These are phyloP conservation scores for Peronospora belbahrii DNA, from an alignment of 352 stramenopile species.

Conservation along the genomic window DNA sequence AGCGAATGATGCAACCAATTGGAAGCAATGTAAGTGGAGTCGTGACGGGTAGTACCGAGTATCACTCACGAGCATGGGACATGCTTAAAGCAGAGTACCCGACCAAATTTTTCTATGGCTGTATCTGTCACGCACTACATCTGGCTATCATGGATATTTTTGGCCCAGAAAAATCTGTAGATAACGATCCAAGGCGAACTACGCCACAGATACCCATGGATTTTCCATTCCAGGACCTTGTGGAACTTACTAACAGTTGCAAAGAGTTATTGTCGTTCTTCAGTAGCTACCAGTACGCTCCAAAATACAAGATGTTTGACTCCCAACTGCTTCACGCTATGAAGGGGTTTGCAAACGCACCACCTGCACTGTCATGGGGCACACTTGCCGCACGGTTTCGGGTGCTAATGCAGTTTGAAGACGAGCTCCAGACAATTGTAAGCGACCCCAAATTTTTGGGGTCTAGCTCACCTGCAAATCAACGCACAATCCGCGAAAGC, in stretches of 20 bases:
- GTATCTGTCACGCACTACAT: conserved; percentile 72
- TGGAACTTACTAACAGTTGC: conserved; percentile 66
- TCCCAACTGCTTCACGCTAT: conserved; percentile 63
- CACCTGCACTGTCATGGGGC: conserved; percentile 57
- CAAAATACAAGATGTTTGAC: conserved; percentile 74
- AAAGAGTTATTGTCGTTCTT: conserved; percentile 76
- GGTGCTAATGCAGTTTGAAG: conserved; percentile 55
- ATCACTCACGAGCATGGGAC: conserved; percentile 69
- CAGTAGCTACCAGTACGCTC: conserved; percentile 68
- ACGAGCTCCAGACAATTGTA: conserved; percentile 67
- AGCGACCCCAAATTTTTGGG: conserved; percentile 56
- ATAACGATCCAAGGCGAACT: conserved; percentile 60
- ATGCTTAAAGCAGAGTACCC: conserved; percentile 79
- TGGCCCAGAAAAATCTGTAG: conserved; percentile 53
- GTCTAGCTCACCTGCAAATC: conserved; percentile 31
- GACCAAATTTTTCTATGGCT: conserved; percentile 85
- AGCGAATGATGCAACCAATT: conserved; percentile 71
- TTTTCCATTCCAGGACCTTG: conserved; percentile 74
- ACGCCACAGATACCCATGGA: conserved; percentile 60
- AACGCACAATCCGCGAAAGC: conserved; percentile 43
- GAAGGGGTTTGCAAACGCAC: conserved; percentile 63
- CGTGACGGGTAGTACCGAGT: conserved; percentile 68
- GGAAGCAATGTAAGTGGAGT: conserved; percentile 60
- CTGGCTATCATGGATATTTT: conserved; percentile 82
- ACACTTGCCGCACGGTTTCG: conserved; percentile 61